Percentiles rank a stretch among this genome's conserved stretches.
phyloP scores from a whole-genome alignment of 257 asterid species.

The Solanum virginianum region DNA sequence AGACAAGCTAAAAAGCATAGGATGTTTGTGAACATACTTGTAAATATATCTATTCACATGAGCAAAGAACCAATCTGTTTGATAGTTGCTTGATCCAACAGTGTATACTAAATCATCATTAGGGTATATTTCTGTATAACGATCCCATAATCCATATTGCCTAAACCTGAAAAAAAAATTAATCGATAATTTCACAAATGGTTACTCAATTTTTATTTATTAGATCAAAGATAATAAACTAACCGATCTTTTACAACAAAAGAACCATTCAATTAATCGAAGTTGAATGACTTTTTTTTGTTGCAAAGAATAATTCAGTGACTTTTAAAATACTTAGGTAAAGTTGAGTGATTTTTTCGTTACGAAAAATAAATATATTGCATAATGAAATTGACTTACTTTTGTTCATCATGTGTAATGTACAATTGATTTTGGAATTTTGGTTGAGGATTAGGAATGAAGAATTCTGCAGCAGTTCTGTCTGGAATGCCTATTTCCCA shows the following conservation, averaged over 20 bases:
- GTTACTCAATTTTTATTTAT: neutral
- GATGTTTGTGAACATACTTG: neutral
- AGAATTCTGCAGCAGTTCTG: constrained; percentile 53
- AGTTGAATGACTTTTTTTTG: neutral
- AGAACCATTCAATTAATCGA: neutral
- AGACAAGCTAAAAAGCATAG: neutral
- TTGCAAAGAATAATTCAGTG: neutral
- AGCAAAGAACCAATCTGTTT: constrained; percentile 50
- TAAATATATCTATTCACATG: constrained; percentile 32
- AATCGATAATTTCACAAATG: neutral
- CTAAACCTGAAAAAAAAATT: constrained; percentile 23
- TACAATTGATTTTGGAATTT: constrained; percentile 14
- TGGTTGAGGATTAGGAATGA: constrained; percentile 32
- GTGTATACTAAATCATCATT: constrained; percentile 24
- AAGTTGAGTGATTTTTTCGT: neutral
- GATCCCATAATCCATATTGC: constrained; percentile 51
- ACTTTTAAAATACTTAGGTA: neutral
- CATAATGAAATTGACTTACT: neutral
- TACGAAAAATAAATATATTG: neutral
- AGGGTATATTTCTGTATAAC: constrained; percentile 32
- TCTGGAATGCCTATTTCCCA: constrained; percentile 78
- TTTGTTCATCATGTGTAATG: neutral
- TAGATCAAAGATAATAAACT: neutral
- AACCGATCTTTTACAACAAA: neutral
- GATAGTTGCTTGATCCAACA: constrained; percentile 34